Conservation (phyloP, 495 filamentous ascomycete genomes). For the Neurospora pannonica region DNA sequence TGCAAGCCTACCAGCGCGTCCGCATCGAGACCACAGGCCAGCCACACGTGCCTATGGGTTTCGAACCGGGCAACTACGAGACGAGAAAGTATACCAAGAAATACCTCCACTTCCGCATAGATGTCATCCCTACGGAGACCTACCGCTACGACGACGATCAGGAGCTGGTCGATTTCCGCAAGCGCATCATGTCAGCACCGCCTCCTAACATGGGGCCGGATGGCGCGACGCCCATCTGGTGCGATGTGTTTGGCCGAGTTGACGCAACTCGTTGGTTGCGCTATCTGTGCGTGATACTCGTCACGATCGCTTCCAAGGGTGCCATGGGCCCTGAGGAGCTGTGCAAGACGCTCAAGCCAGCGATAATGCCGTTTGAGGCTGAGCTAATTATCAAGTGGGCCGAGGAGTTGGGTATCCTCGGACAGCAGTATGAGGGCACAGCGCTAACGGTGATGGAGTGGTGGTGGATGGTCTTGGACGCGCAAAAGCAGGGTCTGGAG, state of each 20-base stretch:
- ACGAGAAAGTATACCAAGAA: conserved; percentile 59
- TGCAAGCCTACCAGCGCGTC: conserved; percentile 52
- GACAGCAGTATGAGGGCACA: conserved; percentile 21
- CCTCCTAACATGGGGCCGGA: conserved; percentile 20
- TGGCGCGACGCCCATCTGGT: conserved; percentile 63
- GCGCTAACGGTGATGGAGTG: conserved; percentile 51
- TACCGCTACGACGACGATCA: conserved; percentile 55
- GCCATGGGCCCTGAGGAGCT: conserved; percentile 45
- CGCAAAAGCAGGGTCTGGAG: conserved; percentile 13
- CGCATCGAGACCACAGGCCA: conserved; percentile 45
- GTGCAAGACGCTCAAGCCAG: conserved; percentile 46
- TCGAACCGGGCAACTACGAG: conserved; percentile 61
- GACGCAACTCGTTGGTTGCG: conserved; percentile 55
- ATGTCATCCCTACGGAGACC: conserved; percentile 43
- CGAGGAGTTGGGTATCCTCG: conserved; percentile 35
- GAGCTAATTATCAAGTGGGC: conserved; percentile 59
- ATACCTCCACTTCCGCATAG: conserved; percentile 51
- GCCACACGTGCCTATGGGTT: conserved; percentile 61
- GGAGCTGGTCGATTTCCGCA: conserved; percentile 30
- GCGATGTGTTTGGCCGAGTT: conserved; percentile 60
- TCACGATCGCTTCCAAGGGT: conserved; percentile 50
- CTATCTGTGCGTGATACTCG: conserved; percentile 47
- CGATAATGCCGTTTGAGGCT: conserved; percentile 60
- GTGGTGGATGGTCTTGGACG: conserved; percentile 54
- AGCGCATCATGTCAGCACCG: conserved; percentile 22